phyloP scores from a whole-genome alignment of 2,329 filamentous ascomycete species.

The Arthrobotrys sinensis region DNA sequence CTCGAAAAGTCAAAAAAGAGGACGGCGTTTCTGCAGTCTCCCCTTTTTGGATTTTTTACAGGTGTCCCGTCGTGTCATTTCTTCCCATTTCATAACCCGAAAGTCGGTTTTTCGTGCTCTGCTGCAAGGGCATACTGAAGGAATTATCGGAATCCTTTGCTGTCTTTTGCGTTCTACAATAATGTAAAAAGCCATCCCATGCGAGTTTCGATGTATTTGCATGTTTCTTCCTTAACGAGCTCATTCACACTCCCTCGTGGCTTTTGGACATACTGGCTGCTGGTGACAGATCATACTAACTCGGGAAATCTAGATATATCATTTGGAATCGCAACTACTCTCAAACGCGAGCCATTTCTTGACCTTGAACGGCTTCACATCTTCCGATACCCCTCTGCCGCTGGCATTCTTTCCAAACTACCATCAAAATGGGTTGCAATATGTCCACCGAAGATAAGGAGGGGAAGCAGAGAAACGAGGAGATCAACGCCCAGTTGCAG shows the following conservation, averaged over 20 bases:
- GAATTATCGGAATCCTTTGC: not conserved
- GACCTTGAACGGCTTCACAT: slow-evolving; percentile 9
- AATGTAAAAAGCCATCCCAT: slow-evolving; percentile 32
- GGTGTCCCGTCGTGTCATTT: not conserved
- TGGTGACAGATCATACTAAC: slow-evolving; percentile 41
- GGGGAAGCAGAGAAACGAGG: slow-evolving; percentile 99
- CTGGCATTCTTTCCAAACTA: slow-evolving; percentile 30
- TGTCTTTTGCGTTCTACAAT: slow-evolving; percentile 4
- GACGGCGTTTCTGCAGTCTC: not conserved
- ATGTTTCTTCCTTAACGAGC: slow-evolving; percentile 19
- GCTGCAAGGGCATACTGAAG: not conserved
- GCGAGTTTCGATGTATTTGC: slow-evolving; percentile 10
- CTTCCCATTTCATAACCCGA: not conserved
- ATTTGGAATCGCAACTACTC: slow-evolving; percentile 13
- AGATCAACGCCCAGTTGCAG: slow-evolving; percentile 99
- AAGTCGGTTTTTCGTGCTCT: not conserved
- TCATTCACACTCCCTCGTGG: slow-evolving; percentile 36
- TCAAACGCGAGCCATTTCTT: slow-evolving; percentile 16
- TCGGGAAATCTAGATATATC: slow-evolving; percentile 38
- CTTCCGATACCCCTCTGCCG: slow-evolving; percentile 9
- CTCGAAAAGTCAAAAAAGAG: slow-evolving; percentile 5
- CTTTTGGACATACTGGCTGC: slow-evolving; percentile 15
- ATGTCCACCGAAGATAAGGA: slow-evolving; percentile 99
- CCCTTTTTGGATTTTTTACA: not conserved
- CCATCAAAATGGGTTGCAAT: slow-evolving; percentile 95